These are phyloP conservation scores for Blumeriella jaapii DNA, from an alignment of 2,329 filamentous ascomycete genomes.

Conservation along the genomic window DNA sequence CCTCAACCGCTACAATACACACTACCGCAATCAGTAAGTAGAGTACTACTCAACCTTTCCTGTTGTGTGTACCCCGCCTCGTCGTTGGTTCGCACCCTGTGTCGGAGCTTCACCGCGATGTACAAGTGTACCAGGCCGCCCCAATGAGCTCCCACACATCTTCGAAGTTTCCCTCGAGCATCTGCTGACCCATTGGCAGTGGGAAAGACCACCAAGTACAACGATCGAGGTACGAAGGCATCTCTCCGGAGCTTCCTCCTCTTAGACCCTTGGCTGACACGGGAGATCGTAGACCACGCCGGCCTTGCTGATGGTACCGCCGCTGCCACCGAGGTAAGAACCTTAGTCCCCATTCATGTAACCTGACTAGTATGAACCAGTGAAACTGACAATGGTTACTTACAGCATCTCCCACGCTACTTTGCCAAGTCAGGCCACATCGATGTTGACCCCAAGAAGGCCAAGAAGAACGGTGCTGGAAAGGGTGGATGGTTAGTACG, in stretches of 20 bases:
- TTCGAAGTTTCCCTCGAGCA: not conserved
- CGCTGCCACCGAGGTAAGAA: constrained; percentile 26
- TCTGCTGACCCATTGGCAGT: constrained; percentile 41
- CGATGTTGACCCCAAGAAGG: constrained; percentile 78
- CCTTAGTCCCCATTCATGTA: not conserved
- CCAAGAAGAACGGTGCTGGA: constrained; percentile 91
- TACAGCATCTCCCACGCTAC: constrained; percentile 73
- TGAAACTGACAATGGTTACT: constrained; percentile 3
- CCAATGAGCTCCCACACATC: constrained; percentile 6
- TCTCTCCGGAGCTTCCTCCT: not conserved
- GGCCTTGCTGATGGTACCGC: constrained; percentile 61
- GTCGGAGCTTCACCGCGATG: constrained; percentile 2
- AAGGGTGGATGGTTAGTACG: constrained; percentile 80
- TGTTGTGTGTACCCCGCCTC: constrained; percentile 11
- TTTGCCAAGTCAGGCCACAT: constrained; percentile 80
- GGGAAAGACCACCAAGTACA: constrained; percentile 95
- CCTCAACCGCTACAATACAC: constrained; percentile 8
- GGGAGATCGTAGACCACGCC: constrained; percentile 49
- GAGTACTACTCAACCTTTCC: constrained; percentile 1
- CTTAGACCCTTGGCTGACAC: too few relatives aligned
- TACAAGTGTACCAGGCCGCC: constrained; percentile 5
- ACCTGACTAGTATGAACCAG: constrained; percentile 1
- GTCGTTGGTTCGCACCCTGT: constrained; percentile 8
- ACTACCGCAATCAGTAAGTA: constrained; percentile 21
- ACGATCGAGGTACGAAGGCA: constrained; percentile 50